Evolutionary conservation across 257 asterid genomes (phyloP).

Genomic region (Scutellaria barbata): DNA sequence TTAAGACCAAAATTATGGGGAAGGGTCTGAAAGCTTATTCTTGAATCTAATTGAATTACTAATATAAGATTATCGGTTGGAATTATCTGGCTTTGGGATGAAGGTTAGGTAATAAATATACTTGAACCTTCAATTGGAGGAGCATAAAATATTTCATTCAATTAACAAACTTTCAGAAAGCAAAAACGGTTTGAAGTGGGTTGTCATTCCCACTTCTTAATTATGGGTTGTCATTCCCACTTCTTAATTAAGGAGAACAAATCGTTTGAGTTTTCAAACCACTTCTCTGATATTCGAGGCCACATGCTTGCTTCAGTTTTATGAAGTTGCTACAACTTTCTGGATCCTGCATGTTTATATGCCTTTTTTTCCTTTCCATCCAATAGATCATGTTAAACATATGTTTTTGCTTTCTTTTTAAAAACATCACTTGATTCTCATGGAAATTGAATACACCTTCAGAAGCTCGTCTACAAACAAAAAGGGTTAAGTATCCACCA

Average conservation of each 20-base stretch:
- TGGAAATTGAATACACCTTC: conserved; percentile 28
- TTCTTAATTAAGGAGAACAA: no score
- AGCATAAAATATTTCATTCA: background rate
- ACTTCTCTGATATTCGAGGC: no score
- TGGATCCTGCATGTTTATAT: no score
- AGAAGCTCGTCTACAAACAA: conserved; percentile 39
- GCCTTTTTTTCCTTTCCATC: background rate
- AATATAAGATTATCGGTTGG: background rate
- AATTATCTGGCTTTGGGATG: background rate
- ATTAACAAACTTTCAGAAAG: background rate
- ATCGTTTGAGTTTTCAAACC: no score
- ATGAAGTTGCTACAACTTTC: no score
- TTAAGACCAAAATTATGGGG: no score
- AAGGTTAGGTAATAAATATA: background rate
- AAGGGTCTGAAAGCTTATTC: no score
- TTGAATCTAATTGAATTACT: background rate
- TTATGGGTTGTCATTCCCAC: no score
- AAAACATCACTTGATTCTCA: background rate
- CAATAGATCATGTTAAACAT: background rate
- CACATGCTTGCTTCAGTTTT: no score
- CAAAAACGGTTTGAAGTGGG: no score
- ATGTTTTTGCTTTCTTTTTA: background rate
- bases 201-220: no score
- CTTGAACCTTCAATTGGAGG: background rate
- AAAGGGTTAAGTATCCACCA: conserved; percentile 45